Base-by-base conservation (phyloP, 2,329 filamentous ascomycete genomes). In the Pseudocercospora cruenta region DNA sequence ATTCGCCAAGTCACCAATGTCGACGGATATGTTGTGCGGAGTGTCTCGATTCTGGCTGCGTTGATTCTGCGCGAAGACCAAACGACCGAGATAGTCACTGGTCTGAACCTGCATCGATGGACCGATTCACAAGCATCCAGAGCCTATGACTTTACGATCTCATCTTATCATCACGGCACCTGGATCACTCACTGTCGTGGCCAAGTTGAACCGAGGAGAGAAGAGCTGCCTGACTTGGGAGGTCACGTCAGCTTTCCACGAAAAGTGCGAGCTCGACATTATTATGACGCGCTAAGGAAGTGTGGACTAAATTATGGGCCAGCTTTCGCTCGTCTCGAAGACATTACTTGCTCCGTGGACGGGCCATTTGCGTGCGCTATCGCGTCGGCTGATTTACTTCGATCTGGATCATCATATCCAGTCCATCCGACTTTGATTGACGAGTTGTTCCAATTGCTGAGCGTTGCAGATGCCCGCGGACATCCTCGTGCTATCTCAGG, bases 111-210 rank as follows among this genome's bases (percentile, higher is more conserved):
- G 14, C 63, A 54, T 19, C 39, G 43, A 22, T 36, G 61, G 24
- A 61, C 58, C 10, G 57, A 43, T 19, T 19, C 58, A 9, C 43
- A 53, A 14, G 57, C 55, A 14, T 54, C 39, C 6, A n/a, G 39
- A 10, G 61, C 57, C 57, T 65, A 31, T 22, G 58, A 65, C 39
- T 61, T 65, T 31, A 61, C 58, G 4, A 33, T 65, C 49, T 26
- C 57, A 10, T 61, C 58, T 24, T 47, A 65, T 47, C 53, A 65
- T 22, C 57, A 58, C 14, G 10, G n/a, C 9, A 54, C 22, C 8
- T 65, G 63, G 58, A 53, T 53, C 21, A 61, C 61, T 26, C 63
- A 65, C 45, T 65, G 57, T 43, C 16, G 16, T 12, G 63, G 63
- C 8, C 36, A 60, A 19, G 61, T 57, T 61, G 33, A 24, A 33